These are phyloP conservation scores for Dryas alaskensis DNA, from an alignment of 306 rosid species.

Conservation along the genomic window DNA sequence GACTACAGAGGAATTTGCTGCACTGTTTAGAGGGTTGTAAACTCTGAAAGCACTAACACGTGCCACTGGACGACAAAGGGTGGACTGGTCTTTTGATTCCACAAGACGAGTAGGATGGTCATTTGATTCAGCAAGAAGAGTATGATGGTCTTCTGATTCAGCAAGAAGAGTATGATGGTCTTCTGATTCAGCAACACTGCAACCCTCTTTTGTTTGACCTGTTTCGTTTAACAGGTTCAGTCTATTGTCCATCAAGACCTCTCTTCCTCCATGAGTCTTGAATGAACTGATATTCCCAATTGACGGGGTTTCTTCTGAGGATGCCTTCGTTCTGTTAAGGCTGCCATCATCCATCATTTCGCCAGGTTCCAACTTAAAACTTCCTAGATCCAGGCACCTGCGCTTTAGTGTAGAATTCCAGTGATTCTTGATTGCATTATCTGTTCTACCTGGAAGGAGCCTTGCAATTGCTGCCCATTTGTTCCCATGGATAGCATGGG, in stretches of 20 bases:
- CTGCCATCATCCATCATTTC: slow-evolving; percentile 37
- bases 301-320: slow-evolving; percentile 68
- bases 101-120: slow-evolving; percentile 24
- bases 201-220: slow-evolving; percentile 25
- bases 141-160: slow-evolving; percentile 25
- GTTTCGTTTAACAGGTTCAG: slow-evolving; percentile 21
- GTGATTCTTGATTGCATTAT: slow-evolving; percentile 74
- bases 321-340: slow-evolving; percentile 50
- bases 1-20: slow-evolving; percentile 23
- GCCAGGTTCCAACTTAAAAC: slow-evolving; percentile 18
- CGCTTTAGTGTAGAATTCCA: slow-evolving; percentile 82
- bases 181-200: slow-evolving; percentile 20
- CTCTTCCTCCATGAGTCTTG: slow-evolving; percentile 35
- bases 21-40: slow-evolving; percentile 41
- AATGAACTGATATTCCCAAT: slow-evolving; percentile 38
- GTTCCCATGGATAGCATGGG: slow-evolving; percentile 79
- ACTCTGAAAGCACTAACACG: slow-evolving; percentile 59
- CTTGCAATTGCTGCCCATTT: slow-evolving; percentile 80
- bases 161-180: slow-evolving; percentile 22
- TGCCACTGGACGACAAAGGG: slow-evolving; percentile 48
- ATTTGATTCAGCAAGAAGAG: slow-evolving; percentile 19
- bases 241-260: slow-evolving; percentile 28
- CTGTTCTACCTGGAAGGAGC: slow-evolving; percentile 79
- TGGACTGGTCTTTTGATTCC: slow-evolving; percentile 32
- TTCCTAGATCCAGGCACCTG: slow-evolving; percentile 40